These are phyloP conservation scores for Diophrys sp. DNA, from an alignment of 73 alveolate genomes.

Conservation along the genomic window DNA sequence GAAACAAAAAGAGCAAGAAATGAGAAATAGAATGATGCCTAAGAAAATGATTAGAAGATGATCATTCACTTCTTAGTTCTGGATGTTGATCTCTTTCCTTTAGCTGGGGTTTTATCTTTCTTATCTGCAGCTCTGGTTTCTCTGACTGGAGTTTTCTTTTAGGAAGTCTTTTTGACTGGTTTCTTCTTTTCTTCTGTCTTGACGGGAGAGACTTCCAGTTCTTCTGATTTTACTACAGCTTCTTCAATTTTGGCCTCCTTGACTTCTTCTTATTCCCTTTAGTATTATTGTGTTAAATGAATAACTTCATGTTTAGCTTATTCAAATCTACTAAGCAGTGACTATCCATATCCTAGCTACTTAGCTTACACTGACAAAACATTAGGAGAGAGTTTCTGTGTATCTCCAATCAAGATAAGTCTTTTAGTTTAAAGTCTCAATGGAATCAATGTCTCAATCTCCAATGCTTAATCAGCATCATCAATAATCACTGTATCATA, in stretches of 20 bases:
- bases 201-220: neutral
- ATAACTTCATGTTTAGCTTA: constrained; percentile 47
- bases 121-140: neutral
- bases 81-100: constrained; percentile 3
- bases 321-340: neutral
- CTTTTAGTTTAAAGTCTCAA: constrained; percentile 51
- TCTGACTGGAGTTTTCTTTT: neutral
- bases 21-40: constrained; percentile 10
- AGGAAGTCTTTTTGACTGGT: neutral
- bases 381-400: constrained; percentile 70
- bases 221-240: neutral
- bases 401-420: constrained; percentile 74
- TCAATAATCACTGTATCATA: constrained; percentile 72
- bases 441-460: constrained; percentile 64
- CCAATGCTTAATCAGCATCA: constrained; percentile 75
- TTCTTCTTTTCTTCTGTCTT: neutral
- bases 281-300: constrained; percentile 41
- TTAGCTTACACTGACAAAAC: constrained; percentile 30
- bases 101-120: neutral
- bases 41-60: neutral
- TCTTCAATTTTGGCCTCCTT: constrained; percentile 60
- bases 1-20: constrained; percentile 41
- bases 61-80: neutral
- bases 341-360: neutral
- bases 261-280: constrained; percentile 60